Percentiles rank a stretch among this genome's conserved stretches.
phyloP scores from a whole-genome alignment of 2,329 filamentous ascomycete species.

The Colletotrichum tanaceti region DNA sequence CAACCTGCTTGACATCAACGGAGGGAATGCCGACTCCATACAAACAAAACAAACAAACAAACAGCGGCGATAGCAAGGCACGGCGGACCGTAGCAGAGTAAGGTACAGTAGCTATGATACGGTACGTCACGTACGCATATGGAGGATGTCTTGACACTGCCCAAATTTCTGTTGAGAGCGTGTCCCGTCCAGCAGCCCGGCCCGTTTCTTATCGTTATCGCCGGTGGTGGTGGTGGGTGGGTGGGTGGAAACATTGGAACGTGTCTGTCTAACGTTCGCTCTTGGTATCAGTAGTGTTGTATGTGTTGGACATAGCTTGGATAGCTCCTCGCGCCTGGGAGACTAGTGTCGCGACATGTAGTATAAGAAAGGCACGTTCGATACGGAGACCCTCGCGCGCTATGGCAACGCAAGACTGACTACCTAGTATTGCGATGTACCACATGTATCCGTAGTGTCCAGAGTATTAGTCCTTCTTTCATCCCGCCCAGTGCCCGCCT shows the following conservation, averaged over 20 bases:
- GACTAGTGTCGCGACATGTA: not conserved
- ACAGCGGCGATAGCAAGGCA: not conserved
- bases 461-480: not conserved
- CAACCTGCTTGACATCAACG: not conserved
- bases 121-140: not conserved
- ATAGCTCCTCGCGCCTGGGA: not conserved
- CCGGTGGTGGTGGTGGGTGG: not conserved
- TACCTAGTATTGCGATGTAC: not conserved
- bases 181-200: not conserved
- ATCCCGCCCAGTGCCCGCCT: conserved; percentile 32
- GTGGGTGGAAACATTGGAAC: conserved; percentile 18
- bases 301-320: not conserved
- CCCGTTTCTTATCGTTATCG: conserved; percentile 34
- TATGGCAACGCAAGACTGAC: conserved; percentile 28
- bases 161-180: conserved; percentile 33
- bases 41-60: conserved; percentile 13
- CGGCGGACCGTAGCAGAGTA: no score
- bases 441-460: no score
- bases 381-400: conserved; percentile 7
- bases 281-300: conserved; percentile 4
- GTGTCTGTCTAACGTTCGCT: conserved; percentile 30
- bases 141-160: not conserved
- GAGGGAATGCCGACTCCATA: not conserved
- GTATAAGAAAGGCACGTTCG: not conserved
- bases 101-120: no score